phyloP scores from a whole-genome alignment of 2,329 filamentous ascomycete species.

The Trichoderma lentiforme region DNA sequence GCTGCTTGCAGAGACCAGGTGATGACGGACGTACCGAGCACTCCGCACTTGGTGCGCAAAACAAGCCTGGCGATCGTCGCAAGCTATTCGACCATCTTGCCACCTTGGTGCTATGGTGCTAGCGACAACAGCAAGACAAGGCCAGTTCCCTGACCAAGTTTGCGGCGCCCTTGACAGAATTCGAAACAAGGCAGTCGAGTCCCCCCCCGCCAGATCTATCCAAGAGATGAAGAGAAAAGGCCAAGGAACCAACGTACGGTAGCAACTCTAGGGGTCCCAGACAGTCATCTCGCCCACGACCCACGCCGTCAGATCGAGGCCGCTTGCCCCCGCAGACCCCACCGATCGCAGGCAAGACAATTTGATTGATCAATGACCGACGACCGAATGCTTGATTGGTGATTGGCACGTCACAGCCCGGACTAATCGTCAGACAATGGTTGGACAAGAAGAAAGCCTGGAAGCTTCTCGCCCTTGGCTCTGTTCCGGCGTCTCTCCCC shows the following conservation, averaged over 20 bases:
- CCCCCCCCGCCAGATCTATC: not conserved
- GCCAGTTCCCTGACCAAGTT: not conserved
- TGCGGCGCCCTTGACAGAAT: not conserved
- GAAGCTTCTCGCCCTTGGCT: slow-evolving; percentile 3
- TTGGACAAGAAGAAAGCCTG: slow-evolving; percentile 1
- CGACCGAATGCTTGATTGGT: not conserved
- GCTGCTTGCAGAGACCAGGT: not conserved
- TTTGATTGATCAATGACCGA: slow-evolving; percentile 2
- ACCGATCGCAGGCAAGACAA: slow-evolving; percentile 2
- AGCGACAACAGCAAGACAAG: not conserved
- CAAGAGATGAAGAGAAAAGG: not conserved
- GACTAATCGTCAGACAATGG: not conserved
- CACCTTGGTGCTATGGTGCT: not conserved
- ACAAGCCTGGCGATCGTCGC: slow-evolving; percentile 9
- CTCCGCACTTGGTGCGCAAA: not conserved
- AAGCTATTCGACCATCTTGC: not conserved
- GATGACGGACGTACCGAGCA: not conserved
- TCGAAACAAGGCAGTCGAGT: not conserved
- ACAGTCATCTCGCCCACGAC: not conserved
- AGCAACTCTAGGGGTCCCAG: not conserved
- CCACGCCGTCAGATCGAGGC: slow-evolving; percentile 15
- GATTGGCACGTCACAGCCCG: not conserved
- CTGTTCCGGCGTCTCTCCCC: not conserved
- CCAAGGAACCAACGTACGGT: not conserved
- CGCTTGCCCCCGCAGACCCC: slow-evolving; percentile 8